phyloP scores from a whole-genome alignment of 2,329 filamentous ascomycete species.

The Fusarium sp. region DNA sequence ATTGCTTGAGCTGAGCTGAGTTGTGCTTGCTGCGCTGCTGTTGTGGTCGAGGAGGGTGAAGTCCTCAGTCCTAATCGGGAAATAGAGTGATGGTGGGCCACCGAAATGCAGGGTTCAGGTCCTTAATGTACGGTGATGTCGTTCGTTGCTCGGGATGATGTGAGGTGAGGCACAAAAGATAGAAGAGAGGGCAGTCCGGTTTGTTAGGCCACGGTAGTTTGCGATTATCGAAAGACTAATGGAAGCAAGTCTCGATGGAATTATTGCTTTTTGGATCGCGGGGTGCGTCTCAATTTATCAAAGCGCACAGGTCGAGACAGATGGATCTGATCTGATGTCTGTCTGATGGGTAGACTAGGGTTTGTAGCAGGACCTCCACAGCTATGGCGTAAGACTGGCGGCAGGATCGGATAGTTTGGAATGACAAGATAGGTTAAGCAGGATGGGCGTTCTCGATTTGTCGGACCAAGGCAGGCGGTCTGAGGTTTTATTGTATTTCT shows the following conservation, averaged over 20 bases:
- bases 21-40: neutral
- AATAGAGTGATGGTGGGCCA: slow-evolving; percentile 30
- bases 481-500: slow-evolving; percentile 44
- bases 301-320: slow-evolving; percentile 15
- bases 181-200: neutral
- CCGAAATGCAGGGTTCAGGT: slow-evolving; percentile 39
- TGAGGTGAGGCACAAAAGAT: slow-evolving; percentile 12
- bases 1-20: slow-evolving; percentile 10
- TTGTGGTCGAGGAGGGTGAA: slow-evolving; percentile 8
- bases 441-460: slow-evolving; percentile 30
- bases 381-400: slow-evolving; percentile 31
- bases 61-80: slow-evolving; percentile 22
- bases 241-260: neutral
- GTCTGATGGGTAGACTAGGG: neutral
- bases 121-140: slow-evolving; percentile 35
- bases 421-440: slow-evolving; percentile 28
- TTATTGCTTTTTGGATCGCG: slow-evolving; percentile 8
- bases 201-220: neutral
- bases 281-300: slow-evolving; percentile 29
- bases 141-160: slow-evolving; percentile 35
- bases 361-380: slow-evolving; percentile 7
- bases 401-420: slow-evolving; percentile 32
- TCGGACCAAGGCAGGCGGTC: slow-evolving; percentile 40
- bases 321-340: slow-evolving; percentile 10
- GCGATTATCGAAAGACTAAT: neutral